Evolutionary conservation across 2,329 filamentous ascomycete species (phyloP), one percentile per base, ranked within the genome.

Genomic region (Neonectria neomacrospora): DNA sequence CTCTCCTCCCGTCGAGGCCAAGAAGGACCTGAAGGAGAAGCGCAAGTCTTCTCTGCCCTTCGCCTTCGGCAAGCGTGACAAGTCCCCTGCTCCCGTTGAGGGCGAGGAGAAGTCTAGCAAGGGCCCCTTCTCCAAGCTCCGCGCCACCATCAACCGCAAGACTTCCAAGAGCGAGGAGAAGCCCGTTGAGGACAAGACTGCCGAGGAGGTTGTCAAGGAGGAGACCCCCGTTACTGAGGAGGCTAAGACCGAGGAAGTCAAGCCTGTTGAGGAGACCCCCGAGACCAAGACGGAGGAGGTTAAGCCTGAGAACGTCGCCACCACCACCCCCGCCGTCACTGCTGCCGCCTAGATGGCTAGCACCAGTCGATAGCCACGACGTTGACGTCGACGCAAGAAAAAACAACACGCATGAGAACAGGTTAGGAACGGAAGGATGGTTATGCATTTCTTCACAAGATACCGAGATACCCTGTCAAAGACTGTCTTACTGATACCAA

Each of bases 31-130:
- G 71, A 94, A 93, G 88, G 85, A 88, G 80, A 97, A 96, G 91
- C 92, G 93, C 79, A 89, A 89, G 80, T 96, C 92, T 70, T 90
- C 94, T 74, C 79, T 88, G 9, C 85, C 85, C 52, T 96, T 96
- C 80, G 88, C 88, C 73, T 90, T 88, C 75, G 89, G 92, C 73
- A 91, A 93, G 86, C 95, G 95, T 85, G 90, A 91, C 78, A 86
- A 86, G 80, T 80, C 79, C 37, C 77, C 81, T 48, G 74, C 80
- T 37, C 85, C 85, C 1, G 90, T 90, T 68, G 84, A 88, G 72
- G 90, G 91, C 75, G 84, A 86, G 68, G 83, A 87, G 79, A 86
- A 86, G 82, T 72, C 76, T 39, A 68, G 71, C 66, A 84, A 83
- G 67, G 81, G 82, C 61, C 80, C 84, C 58, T 88, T 88, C 83